Base-by-base conservation (phyloP, 2,329 filamentous ascomycete species). In the Trichophyton equinum region DNA sequence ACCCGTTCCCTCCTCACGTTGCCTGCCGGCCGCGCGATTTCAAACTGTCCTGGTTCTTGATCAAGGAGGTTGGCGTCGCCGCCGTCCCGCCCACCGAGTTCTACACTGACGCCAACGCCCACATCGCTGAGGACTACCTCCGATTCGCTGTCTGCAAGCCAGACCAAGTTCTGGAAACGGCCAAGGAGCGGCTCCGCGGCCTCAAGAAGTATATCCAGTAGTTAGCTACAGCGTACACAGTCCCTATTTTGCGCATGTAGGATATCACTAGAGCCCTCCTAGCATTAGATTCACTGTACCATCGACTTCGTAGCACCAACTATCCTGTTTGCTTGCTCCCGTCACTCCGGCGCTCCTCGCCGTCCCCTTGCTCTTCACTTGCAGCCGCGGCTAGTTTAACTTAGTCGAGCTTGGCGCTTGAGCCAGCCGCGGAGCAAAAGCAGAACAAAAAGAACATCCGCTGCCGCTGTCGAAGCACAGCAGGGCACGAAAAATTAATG, bases 51-150 rank as follows among this genome's bases (percentile, higher is more conserved):
- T 99, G 92, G 92, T 97, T 97, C 77, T 76, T 96, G 68, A 99
- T 99, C 75, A 91, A 91, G 73, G 92, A 99, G 77, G 79, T 99
- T 20, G 94, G 94, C 8, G 90, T 99, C 30, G 94, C 94, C 2
- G 91, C 92, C 7, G 96, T 99, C 64, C 94, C 94, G 18, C 94
- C 94, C 0, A 96, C 91, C 0, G 94, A 99, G 74, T 99, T 99
- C 74, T 97, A 96, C 73, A 96, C 92, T 0, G 85, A 89, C 18
- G 77, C 75, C 49, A 96, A 96, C 70, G 84, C 88, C 30, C 84
- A 88, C 68, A 84, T 96, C 67, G 94, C 89, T 0, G 89, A 96
- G 78, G 87, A 97, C 68, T 99, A 95, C 77, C 81, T 99, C 69
- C 82, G 94, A 25, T 97, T 97, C 72, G 94, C 94, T 0, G 91